Percentiles rank a stretch among this genome's conserved stretches.
Conservation (phyloP, 768 basidiomycete species). For the Leccinum subgranulosum region DNA sequence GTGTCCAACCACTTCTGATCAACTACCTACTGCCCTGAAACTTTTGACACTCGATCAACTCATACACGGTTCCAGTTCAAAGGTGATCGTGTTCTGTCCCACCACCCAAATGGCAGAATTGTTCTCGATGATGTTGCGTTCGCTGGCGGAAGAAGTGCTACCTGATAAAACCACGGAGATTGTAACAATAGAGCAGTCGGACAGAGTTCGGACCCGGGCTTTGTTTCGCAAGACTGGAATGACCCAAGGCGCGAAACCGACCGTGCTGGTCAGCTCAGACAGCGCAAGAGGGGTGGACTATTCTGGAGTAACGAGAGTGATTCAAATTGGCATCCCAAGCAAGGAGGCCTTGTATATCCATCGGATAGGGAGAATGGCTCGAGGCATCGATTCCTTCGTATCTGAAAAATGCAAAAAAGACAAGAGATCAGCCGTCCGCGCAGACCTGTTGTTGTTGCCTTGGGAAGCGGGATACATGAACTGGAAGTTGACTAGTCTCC, state of each 20-base stretch:
- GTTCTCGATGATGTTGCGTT: slow-evolving; percentile 58
- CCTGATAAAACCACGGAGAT: slow-evolving; percentile 57
- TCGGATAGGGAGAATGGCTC: slow-evolving; percentile 82
- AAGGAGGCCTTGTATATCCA: slow-evolving; percentile 76
- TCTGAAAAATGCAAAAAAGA: not conserved
- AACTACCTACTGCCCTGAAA: slow-evolving; percentile 75
- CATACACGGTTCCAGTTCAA: slow-evolving; percentile 58
- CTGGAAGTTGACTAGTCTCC: slow-evolving; percentile 60
- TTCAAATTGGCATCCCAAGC: slow-evolving; percentile 83
- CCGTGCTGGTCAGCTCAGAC: slow-evolving; percentile 80
- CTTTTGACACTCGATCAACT: slow-evolving; percentile 90
- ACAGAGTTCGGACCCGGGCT: slow-evolving; percentile 26
- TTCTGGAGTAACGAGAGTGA: slow-evolving; percentile 82
- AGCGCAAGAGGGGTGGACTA: slow-evolving; percentile 89
- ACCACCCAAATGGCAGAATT: slow-evolving; percentile 86
- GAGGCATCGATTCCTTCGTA: slow-evolving; percentile 53
- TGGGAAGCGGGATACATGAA: slow-evolving; percentile 74
- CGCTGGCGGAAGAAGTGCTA: slow-evolving; percentile 41
- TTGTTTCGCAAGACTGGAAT: slow-evolving; percentile 11
- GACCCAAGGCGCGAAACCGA: slow-evolving; percentile 35
- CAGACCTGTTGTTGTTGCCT: slow-evolving; percentile 76
- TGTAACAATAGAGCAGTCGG: slow-evolving; percentile 50
- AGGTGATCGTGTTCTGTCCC: slow-evolving; percentile 78
- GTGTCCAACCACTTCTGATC: slow-evolving; percentile 59
- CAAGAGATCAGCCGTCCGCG: slow-evolving; percentile 36